A percentile compares a stretch with the other conserved stretches of the same genome.
Evolutionary conservation across 768 basidiomycete genomes (phyloP).

Genomic region (Boletus coccyginus): DNA sequence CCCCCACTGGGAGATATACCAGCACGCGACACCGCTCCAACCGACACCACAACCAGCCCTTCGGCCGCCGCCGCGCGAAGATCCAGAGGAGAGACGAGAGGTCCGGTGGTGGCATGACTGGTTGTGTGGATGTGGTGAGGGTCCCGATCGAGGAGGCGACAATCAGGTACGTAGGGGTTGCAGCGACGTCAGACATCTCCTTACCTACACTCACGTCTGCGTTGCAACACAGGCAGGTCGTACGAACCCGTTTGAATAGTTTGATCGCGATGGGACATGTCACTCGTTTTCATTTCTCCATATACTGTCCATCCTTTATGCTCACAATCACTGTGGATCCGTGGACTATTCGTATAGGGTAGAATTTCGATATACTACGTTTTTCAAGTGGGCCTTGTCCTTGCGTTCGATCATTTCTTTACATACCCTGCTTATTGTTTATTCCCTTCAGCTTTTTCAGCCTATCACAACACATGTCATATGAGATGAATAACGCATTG

Average conservation of each 20-base stretch:
- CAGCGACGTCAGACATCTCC: neutral
- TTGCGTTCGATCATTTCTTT: constrained; percentile 7
- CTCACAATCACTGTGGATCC: constrained; percentile 11
- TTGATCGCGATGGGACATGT: neutral
- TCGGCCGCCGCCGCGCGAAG: constrained; percentile 21
- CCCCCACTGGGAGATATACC: constrained; percentile 39
- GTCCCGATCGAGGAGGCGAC: constrained; percentile 70
- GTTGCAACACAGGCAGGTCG: constrained; percentile 56
- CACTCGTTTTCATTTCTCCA: constrained; percentile 2
- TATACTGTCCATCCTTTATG: constrained; percentile 6
- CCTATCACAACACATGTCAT: constrained; percentile 14
- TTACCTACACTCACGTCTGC: neutral
- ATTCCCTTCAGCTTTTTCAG: constrained; percentile 8
- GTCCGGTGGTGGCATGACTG: constrained; percentile 84
- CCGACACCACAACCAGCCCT: constrained; percentile 33
- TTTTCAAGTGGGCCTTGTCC: neutral
- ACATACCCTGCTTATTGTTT: constrained; percentile 25
- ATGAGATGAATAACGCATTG: constrained; percentile 5
- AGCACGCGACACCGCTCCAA: constrained; percentile 32
- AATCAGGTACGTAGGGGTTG: constrained; percentile 51
- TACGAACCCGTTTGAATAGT: constrained; percentile 60
- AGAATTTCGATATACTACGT: no score
- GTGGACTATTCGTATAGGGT: constrained; percentile 6
- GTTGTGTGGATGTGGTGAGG: constrained; percentile 78
- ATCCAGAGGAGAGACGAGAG: constrained; percentile 33